A percentile compares a stretch with the other conserved stretches of the same genome.
Evolutionary conservation across 306 rosid species (phyloP).

Genomic region (Malus fusca): DNA sequence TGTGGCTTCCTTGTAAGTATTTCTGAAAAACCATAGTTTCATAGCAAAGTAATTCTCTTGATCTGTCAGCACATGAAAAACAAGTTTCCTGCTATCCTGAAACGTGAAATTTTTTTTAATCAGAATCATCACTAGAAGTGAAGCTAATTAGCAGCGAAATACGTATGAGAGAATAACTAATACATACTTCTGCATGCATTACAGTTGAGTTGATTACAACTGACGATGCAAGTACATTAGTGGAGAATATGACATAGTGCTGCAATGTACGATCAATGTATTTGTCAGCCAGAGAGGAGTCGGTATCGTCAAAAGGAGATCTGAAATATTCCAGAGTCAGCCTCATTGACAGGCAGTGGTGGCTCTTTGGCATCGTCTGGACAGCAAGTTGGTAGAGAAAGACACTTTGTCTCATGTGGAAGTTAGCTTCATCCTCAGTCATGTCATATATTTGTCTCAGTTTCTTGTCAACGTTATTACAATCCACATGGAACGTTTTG

Average conservation of each 20-base stretch:
- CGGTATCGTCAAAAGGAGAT: slow-evolving; percentile 36
- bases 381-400: slow-evolving; percentile 91
- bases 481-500: slow-evolving; percentile 65
- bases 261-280: slow-evolving; percentile 57
- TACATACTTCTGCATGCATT: slow-evolving; percentile 64
- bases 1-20: slow-evolving; percentile 54
- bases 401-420: slow-evolving; percentile 96
- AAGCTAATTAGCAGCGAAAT: slow-evolving; percentile 12
- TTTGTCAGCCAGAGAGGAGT: slow-evolving; percentile 41
- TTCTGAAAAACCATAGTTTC: slow-evolving; percentile 84
- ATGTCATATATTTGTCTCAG: slow-evolving; percentile 84
- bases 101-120: slow-evolving; percentile 30
- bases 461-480: slow-evolving; percentile 93
- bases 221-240: slow-evolving; percentile 79
- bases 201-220: slow-evolving; percentile 88
- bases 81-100: slow-evolving; percentile 72
- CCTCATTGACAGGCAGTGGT: slow-evolving; percentile 86
- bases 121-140: slow-evolving; percentile 12
- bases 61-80: slow-evolving; percentile 91
- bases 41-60: slow-evolving; percentile 81
- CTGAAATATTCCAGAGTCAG: slow-evolving; percentile 86
- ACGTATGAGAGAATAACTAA: background rate
- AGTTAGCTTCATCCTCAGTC: slow-evolving; percentile 94
- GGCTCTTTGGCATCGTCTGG: slow-evolving; percentile 95
- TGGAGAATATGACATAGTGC: slow-evolving; percentile 80